Conservation (phyloP, 2,329 filamentous ascomycete genomes). For the Trichophaea hybrida region DNA sequence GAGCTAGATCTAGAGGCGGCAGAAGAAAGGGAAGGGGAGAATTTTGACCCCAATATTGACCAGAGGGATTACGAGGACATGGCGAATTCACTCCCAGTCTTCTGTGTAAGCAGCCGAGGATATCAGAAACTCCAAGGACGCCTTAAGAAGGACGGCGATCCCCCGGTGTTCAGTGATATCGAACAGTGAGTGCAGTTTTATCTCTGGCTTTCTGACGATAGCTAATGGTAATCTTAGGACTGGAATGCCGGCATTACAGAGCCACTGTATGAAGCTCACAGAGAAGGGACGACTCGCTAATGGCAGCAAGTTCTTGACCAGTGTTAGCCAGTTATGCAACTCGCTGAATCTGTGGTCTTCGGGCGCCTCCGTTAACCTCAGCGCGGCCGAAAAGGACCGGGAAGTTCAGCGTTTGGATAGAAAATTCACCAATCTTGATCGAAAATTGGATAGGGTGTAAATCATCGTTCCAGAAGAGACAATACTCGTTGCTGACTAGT, state of each 20-base stretch:
- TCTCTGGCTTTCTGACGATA: background rate
- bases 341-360: conserved; percentile 41
- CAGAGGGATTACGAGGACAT: conserved; percentile 45
- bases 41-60: conserved; percentile 43
- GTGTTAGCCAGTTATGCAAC: conserved; percentile 38
- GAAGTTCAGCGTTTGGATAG: conserved; percentile 31
- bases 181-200: conserved; percentile 32
- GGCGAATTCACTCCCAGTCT: conserved; percentile 44
- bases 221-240: conserved; percentile 30
- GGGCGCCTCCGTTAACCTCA: conserved; percentile 32
- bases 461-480: background rate
- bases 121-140: conserved; percentile 49
- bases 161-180: conserved; percentile 39
- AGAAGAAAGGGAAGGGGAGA: conserved; percentile 40
- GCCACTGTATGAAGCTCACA: conserved; percentile 45
- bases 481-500: background rate
- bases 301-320: conserved; percentile 39
- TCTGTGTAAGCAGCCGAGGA: conserved; percentile 48
- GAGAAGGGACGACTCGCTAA: conserved; percentile 35
- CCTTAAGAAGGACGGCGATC: conserved; percentile 38
- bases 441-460: conserved; percentile 32
- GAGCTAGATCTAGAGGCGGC: conserved; percentile 45
- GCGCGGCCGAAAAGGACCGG: conserved; percentile 31
- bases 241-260: conserved; percentile 44
- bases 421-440: conserved; percentile 35